Conservation (phyloP, 2,329 filamentous ascomycete genomes). For the Mycogone perniciosa region DNA sequence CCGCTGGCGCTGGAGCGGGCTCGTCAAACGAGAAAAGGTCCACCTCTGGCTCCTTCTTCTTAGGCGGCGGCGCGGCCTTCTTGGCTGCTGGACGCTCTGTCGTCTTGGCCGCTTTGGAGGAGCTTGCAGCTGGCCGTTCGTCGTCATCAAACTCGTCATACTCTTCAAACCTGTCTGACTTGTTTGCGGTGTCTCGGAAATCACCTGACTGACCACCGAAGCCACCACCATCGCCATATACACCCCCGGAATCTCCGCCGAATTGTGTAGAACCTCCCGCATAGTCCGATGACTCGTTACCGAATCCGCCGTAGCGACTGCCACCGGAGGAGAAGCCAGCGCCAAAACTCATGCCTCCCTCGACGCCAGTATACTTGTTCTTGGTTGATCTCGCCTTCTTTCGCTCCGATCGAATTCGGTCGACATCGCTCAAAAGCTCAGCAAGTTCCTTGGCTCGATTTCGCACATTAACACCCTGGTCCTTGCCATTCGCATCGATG, state of each 20-base stretch:
- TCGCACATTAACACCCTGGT: conserved; percentile 95
- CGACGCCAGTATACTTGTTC: conserved; percentile 92
- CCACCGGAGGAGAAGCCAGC: conserved; percentile 46
- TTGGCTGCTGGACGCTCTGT: conserved; percentile 28
- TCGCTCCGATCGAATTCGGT: conserved; percentile 70
- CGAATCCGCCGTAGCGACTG: conserved; percentile 81
- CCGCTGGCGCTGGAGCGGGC: conserved; percentile 42
- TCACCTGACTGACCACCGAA: conserved; percentile 71
- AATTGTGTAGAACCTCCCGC: conserved; percentile 48
- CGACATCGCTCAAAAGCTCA: conserved; percentile 88
- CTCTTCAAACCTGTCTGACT: conserved; percentile 81
- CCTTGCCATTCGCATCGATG: conserved; percentile 94
- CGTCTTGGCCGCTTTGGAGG: conserved; percentile 38
- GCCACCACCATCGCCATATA: conserved; percentile 93
- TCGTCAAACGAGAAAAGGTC: conserved; percentile 94
- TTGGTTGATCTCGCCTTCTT: conserved; percentile 90
- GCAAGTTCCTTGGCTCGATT: conserved; percentile 94
- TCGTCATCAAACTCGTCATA: conserved; percentile 95
- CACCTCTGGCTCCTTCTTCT: conserved; percentile 80
- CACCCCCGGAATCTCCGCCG: conserved; percentile 60
- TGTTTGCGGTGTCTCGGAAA: conserved; percentile 56
- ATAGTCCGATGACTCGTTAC: conserved; percentile 73
- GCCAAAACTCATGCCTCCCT: conserved; percentile 65
- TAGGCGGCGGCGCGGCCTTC: conserved; percentile 53
- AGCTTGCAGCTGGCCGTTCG: conserved; percentile 38